A percentile compares a stretch with the other conserved stretches of the same genome.
Conservation (phyloP, 495 filamentous ascomycete genomes). For the Aspergillus indologenus region DNA sequence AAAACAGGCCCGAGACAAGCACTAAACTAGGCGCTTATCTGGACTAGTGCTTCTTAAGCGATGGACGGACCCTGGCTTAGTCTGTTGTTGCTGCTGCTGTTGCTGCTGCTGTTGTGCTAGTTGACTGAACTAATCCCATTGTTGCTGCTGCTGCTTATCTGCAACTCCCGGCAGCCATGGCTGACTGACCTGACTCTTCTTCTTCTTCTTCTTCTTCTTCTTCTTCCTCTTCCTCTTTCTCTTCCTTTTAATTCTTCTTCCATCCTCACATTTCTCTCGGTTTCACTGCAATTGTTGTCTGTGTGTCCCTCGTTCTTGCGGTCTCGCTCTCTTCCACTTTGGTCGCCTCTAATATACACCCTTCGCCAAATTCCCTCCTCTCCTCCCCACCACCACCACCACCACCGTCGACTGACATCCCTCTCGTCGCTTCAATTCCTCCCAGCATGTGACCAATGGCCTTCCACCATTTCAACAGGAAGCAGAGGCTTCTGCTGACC, state of each 20-base stretch:
- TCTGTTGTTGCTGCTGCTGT: too few species aligned
- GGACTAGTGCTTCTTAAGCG: neutral
- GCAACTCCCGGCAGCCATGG: neutral
- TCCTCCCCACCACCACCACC: neutral
- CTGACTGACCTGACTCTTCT: neutral
- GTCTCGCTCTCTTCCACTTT: neutral
- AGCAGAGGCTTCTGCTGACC: slow-evolving; percentile 24
- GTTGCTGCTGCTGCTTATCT: neutral
- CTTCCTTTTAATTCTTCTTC: neutral
- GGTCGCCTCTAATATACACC: neutral
- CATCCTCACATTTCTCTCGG: neutral
- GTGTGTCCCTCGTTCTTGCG: neutral
- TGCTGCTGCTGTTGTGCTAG: neutral
- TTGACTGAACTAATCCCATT: too few species aligned
- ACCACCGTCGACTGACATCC: neutral
- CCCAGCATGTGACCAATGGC: slow-evolving; percentile 11
- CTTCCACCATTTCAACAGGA: slow-evolving; percentile 15
- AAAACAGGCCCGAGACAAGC: neutral
- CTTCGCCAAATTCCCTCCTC: neutral
- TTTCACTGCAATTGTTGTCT: neutral
- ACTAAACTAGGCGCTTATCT: neutral
- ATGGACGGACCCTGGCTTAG: slow-evolving; percentile 5
- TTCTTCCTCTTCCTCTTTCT: neutral
- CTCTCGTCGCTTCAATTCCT: slow-evolving; percentile 2
- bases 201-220: neutral